Evolutionary conservation across 306 rosid genomes (phyloP), one percentile per base, ranked within the genome.

Genomic region (Quercus ilex): DNA sequence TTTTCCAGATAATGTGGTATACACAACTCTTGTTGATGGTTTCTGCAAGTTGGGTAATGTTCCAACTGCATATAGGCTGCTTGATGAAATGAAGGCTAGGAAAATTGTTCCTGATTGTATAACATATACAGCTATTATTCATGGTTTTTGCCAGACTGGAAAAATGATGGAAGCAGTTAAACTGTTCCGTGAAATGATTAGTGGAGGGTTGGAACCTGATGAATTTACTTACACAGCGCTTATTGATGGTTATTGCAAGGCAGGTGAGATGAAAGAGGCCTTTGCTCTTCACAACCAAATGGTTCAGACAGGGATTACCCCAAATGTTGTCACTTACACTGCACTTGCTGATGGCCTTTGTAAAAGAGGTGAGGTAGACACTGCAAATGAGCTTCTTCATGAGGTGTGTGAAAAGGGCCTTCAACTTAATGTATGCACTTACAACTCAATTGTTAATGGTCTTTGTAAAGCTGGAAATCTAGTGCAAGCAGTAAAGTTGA

Each of bases 261-360:
- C 87, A 18, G 93, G 97, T 67, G 90, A 90, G 78, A 87, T 94
- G 78, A 86, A 84, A 74, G 85, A 86, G 72, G 98, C 98, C 4
- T 94, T 94, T 81, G 85, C 89, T 71, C 78, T 92, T 74, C 98
- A 94, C 90, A 92, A 88, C 80, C 88, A 86, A 83, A 92, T 94
- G 98, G 90, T 88, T 79, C 86, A 79, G 68, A 83, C 74, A 82
- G 94, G 88, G 73, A 67, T 92, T 77, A 82, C 72, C 38, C 98
- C 98, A 41, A 92, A 92, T 77, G 73, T 94, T 79, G 85, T 92
- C 78, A 91, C 96, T 31, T 94, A 94, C 67, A 89, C 97, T 30
- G 89, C 94, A 5, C 88, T 92, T 69, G 96, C 89, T 46, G 98
- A 94, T 75, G 98, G 98, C 75, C 89, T 92, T 26, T 90, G 96